Base-by-base conservation (phyloP, 495 filamentous ascomycete genomes). In the Bryoglossum gracile region DNA sequence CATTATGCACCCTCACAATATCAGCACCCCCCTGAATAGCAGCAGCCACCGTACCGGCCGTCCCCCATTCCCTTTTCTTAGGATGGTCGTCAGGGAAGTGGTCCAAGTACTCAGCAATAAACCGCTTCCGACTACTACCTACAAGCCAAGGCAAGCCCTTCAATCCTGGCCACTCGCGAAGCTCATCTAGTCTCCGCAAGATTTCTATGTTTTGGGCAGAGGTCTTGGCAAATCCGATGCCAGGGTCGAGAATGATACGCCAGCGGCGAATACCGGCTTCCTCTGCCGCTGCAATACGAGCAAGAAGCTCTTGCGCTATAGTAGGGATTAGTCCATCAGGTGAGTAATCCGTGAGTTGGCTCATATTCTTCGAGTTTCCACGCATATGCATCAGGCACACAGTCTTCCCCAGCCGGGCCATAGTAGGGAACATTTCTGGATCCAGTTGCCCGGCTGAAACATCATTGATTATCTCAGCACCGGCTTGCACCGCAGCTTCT, bases 311-410 rank as follows among this genome's bases (percentile, higher is more conserved):
- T 13, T 58, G 45, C 13, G 70, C 78, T 0, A 97, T 78, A 17
- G 78, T 81, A 3, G 66, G 58, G n/a, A 94, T 73, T 6, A 95
- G 65, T 0, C 89, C 89, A 23, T 72, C 56, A 0, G 87, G 87
- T 6, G 40, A 26, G 64, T 96, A 96, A 8, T 73, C 60, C 24
- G 75, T 76, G 6, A 86, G 65, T 3, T 62, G 63, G 32, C 69
- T 81, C 92, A 97, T 98, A 3, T 86, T 96, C 19, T 74, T 69
- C 0, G 92, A 88, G 3, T 77, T 84, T 23, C 92, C 92, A 56
- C 92, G 88, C 84, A 91, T 95, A 65, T 98, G 92, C 89, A 94
- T 95, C 19, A 98, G 69, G 57, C 86, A 84, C 32, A 95, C 76
- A 1, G 89, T 84, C 49, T 82, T 84, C n/a, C 86, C 86, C 0